A percentile compares a stretch with the other conserved stretches of the same genome.
phyloP scores from a whole-genome alignment of 768 basidiomycete genomes.

The Steccherinum ochraceum region DNA sequence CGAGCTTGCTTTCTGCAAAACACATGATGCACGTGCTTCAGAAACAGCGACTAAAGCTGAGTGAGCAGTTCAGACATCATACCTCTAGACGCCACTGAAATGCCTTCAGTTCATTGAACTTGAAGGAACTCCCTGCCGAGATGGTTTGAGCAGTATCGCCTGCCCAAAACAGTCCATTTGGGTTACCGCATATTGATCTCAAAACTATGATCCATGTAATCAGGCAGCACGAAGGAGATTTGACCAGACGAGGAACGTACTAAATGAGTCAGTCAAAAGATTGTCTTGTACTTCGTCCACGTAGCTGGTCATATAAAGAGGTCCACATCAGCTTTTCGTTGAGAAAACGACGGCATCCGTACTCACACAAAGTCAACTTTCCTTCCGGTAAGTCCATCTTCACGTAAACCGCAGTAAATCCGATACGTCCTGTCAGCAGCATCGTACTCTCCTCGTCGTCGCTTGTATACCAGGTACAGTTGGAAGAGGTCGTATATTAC shows the following conservation, averaged over 20 bases:
- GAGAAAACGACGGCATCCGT: conserved; percentile 1
- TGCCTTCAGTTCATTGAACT: conserved; percentile 64
- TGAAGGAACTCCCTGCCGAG: conserved; percentile 61
- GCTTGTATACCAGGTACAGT: conserved; percentile 43
- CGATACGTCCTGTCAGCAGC: conserved; percentile 43
- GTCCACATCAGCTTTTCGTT: not conserved
- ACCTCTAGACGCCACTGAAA: conserved; percentile 23
- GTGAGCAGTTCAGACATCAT: too few relatives aligned
- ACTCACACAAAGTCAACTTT: conserved; percentile 53
- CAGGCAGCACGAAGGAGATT: not conserved
- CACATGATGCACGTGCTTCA: not conserved
- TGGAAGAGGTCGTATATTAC: conserved; percentile 49
- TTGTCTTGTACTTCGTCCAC: conserved; percentile 69
- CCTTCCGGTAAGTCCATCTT: conserved; percentile 27
- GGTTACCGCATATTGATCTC: conserved; percentile 51
- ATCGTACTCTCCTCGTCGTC: conserved; percentile 41
- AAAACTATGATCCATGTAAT: conserved; percentile 39
- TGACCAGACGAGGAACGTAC: conserved; percentile 29
- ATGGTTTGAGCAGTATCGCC: conserved; percentile 78
- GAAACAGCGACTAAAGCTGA: too few relatives aligned
- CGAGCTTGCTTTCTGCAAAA: too few relatives aligned
- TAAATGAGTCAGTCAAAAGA: conserved; percentile 53
- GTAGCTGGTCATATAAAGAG: conserved; percentile 36
- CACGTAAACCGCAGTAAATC: conserved; percentile 19
- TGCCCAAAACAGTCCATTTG: conserved; percentile 71